Evolutionary conservation across 176 grass and related monocot species (phyloP), one percentile per base, ranked within the genome.

Genomic region (Musa troglodytarum): DNA sequence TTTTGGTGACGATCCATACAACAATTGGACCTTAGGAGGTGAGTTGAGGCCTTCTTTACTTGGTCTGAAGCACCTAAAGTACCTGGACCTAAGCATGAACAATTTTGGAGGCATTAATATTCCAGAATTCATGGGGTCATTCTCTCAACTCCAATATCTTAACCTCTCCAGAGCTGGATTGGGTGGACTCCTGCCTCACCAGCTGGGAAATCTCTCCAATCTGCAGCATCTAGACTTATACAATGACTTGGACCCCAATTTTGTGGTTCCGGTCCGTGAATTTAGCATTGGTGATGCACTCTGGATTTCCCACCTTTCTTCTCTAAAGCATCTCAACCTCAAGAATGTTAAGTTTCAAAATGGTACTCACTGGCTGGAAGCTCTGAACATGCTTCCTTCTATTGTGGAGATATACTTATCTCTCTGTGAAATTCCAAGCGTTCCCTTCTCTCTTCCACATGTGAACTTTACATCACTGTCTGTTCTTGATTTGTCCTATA

Each of bases 381-480:
- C 17, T 50, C 29, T 50, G 9, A 70, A 20, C 17, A 17, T 20
- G 23, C 24, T 67, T 67, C 25, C 64, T 67, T 67, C 64, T 29
- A 43, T 70, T 4, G 68, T 34, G 11, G 8, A 50, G 43, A 50
- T 50, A 1, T 2, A 50, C 13, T 21, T 49, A 50, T 10, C 25
- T 67, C 1, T 5, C 2, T 67, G 64, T 34, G 25, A 34, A 2
- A 67, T 67, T 15, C 12, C 14, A 34, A 9, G 15, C 2, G 16
- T 67, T 29, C 64, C 64, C 5, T 25, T 29, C 64, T 67, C 64
- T 34, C 64, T 67, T 7, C 25, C 12, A 17, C 64, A 67, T 34
- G 64, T 67, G 26, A 67, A 67, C 64, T 75, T 75, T 19, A 56
- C 73, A 10, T 75, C 25, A 11, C 26, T 75, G 16, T 34, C 54